Evolutionary conservation across 148 eudicot species (phyloP), one percentile per base, ranked within the genome.

Genomic region (Bassia scoparia): DNA sequence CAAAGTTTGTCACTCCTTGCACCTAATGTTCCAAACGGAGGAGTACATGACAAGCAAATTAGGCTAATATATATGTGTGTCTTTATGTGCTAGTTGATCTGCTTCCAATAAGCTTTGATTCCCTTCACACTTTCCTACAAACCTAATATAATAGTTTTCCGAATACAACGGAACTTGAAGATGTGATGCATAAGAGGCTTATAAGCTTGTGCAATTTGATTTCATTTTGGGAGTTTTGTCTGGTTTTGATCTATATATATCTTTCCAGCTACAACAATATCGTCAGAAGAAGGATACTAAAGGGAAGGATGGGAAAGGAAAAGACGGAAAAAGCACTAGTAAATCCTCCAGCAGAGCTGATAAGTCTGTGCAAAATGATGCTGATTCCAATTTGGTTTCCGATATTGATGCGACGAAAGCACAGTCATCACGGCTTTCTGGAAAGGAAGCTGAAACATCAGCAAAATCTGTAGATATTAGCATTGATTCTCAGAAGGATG

Each of bases 191-290:
- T 21, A 16, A 11, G 23, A 26, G 18, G 68, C 21, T 6, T 38
- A 33, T 10, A 31, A 52, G 48, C 56, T 35, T 53, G 72, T 48
- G 50, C 41, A 11, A 44, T 44, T 31, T 70, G 34, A 18, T 59
- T 66, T 74, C 24, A n/a, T 60, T 6, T 59, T 56, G 58, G 33
- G 31, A 49, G 64, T 59, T 75, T 75, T 7, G 50, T 76, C 44
- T 74, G 74, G 12, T 66, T 44, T 78, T 64, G 49, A 69, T 73
- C 60, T 66, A 50, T 67, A 16, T 59, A 43, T 5, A 6, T 34
- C 66, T 77, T 81, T 72, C 44, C 91, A 95, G 98, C 94, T 95
- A 70, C 94, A 88, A 79, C 99, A 95, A 78, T 92, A 77, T 77
- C 89, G 99, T 61, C 87, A 88, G 77, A 91, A 94, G 78, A 92